Evolutionary conservation across 257 asterid species (phyloP).

Genomic region (Lycium barbarum): DNA sequence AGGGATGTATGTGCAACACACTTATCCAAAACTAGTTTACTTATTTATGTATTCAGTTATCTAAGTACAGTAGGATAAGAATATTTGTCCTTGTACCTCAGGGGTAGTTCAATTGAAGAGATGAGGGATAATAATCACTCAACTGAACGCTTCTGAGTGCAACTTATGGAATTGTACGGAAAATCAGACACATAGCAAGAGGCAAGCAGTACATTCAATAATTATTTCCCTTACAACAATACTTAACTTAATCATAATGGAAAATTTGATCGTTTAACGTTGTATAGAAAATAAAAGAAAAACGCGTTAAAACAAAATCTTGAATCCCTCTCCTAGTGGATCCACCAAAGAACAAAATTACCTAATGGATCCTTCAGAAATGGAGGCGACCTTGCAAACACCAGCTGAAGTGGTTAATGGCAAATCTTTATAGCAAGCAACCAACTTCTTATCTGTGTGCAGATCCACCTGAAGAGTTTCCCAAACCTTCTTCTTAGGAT

Average conservation of each 20-base stretch:
- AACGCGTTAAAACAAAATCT: neutral
- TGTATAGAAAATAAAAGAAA: neutral
- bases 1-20: too few relatives aligned
- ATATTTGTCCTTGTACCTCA: too few relatives aligned
- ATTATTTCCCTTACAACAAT: neutral
- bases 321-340: neutral
- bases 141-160: neutral
- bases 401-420: slow-evolving; percentile 92
- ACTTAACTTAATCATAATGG: neutral
- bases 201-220: neutral
- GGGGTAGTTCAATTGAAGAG: too few relatives aligned
- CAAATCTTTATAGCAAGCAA: slow-evolving; percentile 77
- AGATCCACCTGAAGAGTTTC: slow-evolving; percentile 87
- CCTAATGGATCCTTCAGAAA: slow-evolving; percentile 68
- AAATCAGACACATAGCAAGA: neutral
- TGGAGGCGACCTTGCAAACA: slow-evolving; percentile 78
- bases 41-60: too few relatives aligned
- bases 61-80: too few relatives aligned
- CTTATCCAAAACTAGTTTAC: too few relatives aligned
- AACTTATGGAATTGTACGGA: neutral
- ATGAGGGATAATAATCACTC: too few relatives aligned
- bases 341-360: slow-evolving; percentile 29
- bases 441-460: slow-evolving; percentile 68
- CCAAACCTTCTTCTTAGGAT: slow-evolving; percentile 97
- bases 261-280: neutral